A percentile compares a stretch with the other conserved stretches of the same genome.
phyloP scores from a whole-genome alignment of 192 early-diverging fungal genomes.

The Entomortierella chlamydospora region DNA sequence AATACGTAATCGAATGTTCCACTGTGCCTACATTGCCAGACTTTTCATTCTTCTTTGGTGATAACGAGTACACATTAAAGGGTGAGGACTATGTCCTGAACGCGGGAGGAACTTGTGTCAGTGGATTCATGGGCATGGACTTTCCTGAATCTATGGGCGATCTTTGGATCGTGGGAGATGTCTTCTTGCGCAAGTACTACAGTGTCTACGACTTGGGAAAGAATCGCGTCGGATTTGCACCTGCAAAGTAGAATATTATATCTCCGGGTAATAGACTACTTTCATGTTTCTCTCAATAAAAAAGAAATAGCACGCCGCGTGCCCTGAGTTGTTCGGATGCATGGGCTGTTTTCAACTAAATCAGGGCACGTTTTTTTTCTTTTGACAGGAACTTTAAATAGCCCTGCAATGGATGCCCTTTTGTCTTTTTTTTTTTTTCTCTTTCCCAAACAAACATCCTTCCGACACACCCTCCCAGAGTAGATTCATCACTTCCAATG shows the following conservation, averaged over 20 bases:
- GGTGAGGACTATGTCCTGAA: constrained; percentile 66
- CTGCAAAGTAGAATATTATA: constrained; percentile 23
- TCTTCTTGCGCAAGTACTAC: constrained; percentile 87
- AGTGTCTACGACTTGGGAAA: constrained; percentile 79
- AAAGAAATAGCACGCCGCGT: neutral
- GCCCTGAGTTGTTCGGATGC: neutral
- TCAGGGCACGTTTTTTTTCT: too few relatives aligned
- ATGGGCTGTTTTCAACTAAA: too few relatives aligned
- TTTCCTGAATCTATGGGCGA: constrained; percentile 81
- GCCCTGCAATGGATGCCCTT: neutral
- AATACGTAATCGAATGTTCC: constrained; percentile 88
- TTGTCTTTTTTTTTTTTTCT: neutral
- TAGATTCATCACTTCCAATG: neutral
- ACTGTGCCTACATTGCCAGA: constrained; percentile 75
- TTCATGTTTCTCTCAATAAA: neutral
- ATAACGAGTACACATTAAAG: constrained; percentile 72
- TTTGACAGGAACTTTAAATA: neutral
- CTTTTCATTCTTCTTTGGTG: constrained; percentile 83
- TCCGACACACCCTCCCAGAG: too few relatives aligned
- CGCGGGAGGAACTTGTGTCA: constrained; percentile 77
- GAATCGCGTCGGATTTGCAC: constrained; percentile 73
- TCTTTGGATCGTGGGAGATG: constrained; percentile 89
- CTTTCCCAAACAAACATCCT: too few relatives aligned
- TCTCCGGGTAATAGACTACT: too few relatives aligned
- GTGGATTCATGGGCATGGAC: constrained; percentile 94